A percentile compares a stretch with the other conserved stretches of the same genome.
phyloP scores from a whole-genome alignment of 2,329 filamentous ascomycete genomes.

The Colletotrichum sp. region DNA sequence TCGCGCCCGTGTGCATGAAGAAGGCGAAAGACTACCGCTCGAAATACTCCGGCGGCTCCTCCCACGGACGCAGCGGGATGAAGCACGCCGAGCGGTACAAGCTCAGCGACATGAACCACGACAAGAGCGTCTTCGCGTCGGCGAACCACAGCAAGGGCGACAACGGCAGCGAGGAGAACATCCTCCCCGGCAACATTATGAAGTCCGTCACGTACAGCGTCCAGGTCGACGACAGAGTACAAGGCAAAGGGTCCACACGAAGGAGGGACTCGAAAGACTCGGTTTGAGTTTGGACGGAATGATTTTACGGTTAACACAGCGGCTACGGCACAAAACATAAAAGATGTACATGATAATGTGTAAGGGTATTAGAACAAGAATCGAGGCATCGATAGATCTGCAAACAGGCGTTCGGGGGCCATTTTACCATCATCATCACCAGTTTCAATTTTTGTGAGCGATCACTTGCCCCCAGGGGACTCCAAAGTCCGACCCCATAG shows the following conservation, averaged over 20 bases:
- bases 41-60: conserved; percentile 36
- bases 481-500: background rate
- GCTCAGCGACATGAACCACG: conserved; percentile 40
- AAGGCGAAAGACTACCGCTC: conserved; percentile 47
- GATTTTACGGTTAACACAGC: background rate
- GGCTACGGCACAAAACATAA: background rate
- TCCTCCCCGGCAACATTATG: conserved; percentile 40
- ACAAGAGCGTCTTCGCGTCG: conserved; percentile 32
- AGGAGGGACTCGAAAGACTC: background rate
- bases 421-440: background rate
- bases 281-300: background rate
- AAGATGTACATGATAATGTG: background rate
- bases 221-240: conserved; percentile 33
- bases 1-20: conserved; percentile 46
- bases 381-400: background rate
- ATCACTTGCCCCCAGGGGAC: background rate
- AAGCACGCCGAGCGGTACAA: conserved; percentile 39
- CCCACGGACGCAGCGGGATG: conserved; percentile 25
- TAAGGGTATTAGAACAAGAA: background rate
- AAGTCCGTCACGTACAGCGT: conserved; percentile 49
- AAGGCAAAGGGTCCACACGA: background rate
- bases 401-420: background rate
- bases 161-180: conserved; percentile 42
- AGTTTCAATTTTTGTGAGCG: background rate
- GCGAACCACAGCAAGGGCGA: conserved; percentile 23